These are phyloP conservation scores for Mucor lusitanicus DNA, from an alignment of 371 early-diverging fungal species.

Conservation along the genomic window DNA sequence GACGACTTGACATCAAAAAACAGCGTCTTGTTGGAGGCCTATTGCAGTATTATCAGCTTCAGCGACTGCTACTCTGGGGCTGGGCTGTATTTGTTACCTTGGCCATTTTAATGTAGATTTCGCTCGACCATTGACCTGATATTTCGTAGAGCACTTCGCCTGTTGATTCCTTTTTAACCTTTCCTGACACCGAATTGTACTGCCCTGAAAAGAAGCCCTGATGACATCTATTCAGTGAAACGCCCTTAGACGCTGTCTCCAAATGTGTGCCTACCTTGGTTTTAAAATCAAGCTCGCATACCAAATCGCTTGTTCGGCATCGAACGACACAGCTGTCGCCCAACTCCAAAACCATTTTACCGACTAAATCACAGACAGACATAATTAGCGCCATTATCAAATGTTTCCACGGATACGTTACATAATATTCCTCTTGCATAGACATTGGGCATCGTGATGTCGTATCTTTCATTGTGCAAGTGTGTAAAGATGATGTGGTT, in stretches of 20 bases:
- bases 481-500: conserved; percentile 67
- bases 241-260: background rate
- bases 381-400: background rate
- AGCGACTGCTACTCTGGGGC: too few species aligned
- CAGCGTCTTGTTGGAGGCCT: conserved; percentile 25
- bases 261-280: conserved; percentile 66
- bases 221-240: background rate
- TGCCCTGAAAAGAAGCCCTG: conserved; percentile 77
- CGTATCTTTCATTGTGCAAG: conserved; percentile 73
- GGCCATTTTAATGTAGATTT: conserved; percentile 58
- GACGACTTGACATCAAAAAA: conserved; percentile 77
- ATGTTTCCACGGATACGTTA: conserved; percentile 3
- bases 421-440: conserved; percentile 30
- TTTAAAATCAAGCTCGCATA: conserved; percentile 87
- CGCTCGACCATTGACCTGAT: conserved; percentile 86
- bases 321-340: conserved; percentile 79
- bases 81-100: conserved; percentile 14
- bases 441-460: conserved; percentile 71
- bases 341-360: conserved; percentile 91
- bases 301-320: conserved; percentile 76
- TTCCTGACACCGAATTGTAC: conserved; percentile 81
- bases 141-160: conserved; percentile 79
- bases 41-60: background rate
- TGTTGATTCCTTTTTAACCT: conserved; percentile 76
- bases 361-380: conserved; percentile 43